Conservation (phyloP, 192 early-diverging fungal species). For the Coemansia sp. region DNA sequence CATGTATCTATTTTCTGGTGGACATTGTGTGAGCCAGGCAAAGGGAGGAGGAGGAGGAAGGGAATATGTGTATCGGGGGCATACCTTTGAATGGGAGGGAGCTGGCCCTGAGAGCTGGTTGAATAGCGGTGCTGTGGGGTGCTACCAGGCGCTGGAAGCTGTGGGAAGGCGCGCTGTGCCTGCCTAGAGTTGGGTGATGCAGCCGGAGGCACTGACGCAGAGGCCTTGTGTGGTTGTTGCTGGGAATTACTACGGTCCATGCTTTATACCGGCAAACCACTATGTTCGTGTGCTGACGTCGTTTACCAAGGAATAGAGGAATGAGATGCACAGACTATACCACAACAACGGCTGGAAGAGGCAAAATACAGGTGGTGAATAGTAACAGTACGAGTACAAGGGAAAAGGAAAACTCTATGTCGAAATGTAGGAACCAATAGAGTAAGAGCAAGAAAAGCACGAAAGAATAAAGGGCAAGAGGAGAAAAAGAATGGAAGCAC, state of each 20-base stretch:
- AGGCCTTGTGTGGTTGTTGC: slow-evolving; percentile 10
- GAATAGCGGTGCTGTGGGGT: slow-evolving; percentile 24
- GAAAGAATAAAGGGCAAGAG: background rate
- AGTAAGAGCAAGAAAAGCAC: background rate
- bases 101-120: slow-evolving; percentile 30
- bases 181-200: background rate
- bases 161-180: slow-evolving; percentile 27
- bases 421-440: background rate
- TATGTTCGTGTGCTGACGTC: background rate
- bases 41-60: background rate
- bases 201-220: slow-evolving; percentile 3
- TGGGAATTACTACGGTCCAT: slow-evolving; percentile 28
- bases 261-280: background rate
- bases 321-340: background rate
- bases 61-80: background rate
- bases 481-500: slow-evolving; percentile 8
- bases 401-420: background rate
- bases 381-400: background rate
- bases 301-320: background rate
- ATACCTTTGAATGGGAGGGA: slow-evolving; percentile 57
- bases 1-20: too few relatives aligned
- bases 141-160: slow-evolving; percentile 9
- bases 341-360: background rate
- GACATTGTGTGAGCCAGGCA: too few relatives aligned
- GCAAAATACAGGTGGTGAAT: background rate